A percentile compares a stretch with the other conserved stretches of the same genome.
Conservation (phyloP, 2,329 filamentous ascomycete genomes). For the Penicillium nordicum region DNA sequence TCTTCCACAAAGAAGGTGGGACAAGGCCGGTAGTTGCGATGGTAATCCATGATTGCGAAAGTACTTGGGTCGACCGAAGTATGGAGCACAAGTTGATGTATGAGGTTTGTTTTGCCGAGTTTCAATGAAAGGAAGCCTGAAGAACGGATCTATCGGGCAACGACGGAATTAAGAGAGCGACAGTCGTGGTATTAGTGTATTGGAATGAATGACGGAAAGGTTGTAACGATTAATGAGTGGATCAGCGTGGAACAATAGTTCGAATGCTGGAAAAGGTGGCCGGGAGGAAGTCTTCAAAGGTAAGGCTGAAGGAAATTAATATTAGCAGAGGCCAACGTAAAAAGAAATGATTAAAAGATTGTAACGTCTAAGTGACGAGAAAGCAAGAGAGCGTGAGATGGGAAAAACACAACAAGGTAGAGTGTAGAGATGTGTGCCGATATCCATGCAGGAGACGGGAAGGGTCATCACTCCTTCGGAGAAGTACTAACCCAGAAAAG, state of each 20-base stretch:
- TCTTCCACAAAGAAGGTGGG: constrained; percentile 67
- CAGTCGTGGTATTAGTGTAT: constrained; percentile 44
- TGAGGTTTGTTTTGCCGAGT: constrained; percentile 19
- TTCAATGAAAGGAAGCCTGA: constrained; percentile 46
- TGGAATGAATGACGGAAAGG: constrained; percentile 53
- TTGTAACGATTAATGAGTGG: constrained; percentile 52
- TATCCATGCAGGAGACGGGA: constrained; percentile 13
- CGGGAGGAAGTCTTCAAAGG: constrained; percentile 28
- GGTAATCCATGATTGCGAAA: constrained; percentile 53
- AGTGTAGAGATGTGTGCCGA: constrained; percentile 13
- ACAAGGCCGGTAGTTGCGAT: constrained; percentile 59
- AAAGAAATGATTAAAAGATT: constrained; percentile 12
- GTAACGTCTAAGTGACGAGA: background rate
- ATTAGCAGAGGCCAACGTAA: constrained; percentile 27
- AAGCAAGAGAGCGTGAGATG: constrained; percentile 4
- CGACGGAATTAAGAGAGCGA: constrained; percentile 50
- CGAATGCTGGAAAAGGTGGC: constrained; percentile 30
- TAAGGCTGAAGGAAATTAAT: constrained; percentile 33
- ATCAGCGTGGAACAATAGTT: constrained; percentile 43
- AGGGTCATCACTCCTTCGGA: constrained; percentile 26
- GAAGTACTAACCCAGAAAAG: constrained; percentile 43
- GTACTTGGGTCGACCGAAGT: constrained; percentile 4
- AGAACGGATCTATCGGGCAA: constrained; percentile 36
- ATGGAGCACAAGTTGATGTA: constrained; percentile 5
- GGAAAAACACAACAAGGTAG: constrained; percentile 7